Conservation (phyloP, 352 stramenopile genomes). For the Pythium biforme region DNA sequence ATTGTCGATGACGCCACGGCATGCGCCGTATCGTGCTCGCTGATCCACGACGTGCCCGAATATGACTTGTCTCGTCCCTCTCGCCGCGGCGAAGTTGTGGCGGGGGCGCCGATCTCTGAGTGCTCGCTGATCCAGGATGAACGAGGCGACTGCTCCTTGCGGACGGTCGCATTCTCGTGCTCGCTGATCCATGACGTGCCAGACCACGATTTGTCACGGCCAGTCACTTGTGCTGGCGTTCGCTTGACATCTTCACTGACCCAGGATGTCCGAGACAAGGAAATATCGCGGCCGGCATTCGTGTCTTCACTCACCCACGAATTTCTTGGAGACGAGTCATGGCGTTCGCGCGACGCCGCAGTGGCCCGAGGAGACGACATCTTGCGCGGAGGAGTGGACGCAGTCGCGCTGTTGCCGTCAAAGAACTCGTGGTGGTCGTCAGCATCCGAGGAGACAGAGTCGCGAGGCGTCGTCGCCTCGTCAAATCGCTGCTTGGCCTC, state of each 20-base stretch:
- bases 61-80: slow-evolving; percentile 13
- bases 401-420: background rate
- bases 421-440: slow-evolving; percentile 6
- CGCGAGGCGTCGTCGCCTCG: slow-evolving; percentile 1
- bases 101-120: background rate
- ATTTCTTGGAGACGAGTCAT: slow-evolving; percentile 5
- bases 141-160: background rate
- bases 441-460: slow-evolving; percentile 16
- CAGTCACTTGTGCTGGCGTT: background rate
- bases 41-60: slow-evolving; percentile 15
- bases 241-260: background rate
- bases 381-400: background rate
- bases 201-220: slow-evolving; percentile 9
- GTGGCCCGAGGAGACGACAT: background rate
- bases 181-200: slow-evolving; percentile 13
- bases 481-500: background rate
- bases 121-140: slow-evolving; percentile 24
- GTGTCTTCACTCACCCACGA: slow-evolving; percentile 22
- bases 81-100: background rate
- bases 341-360: background rate
- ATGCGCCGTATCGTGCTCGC: slow-evolving; percentile 13
- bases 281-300: background rate
- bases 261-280: slow-evolving; percentile 8
- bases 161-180: slow-evolving; percentile 1
- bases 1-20: background rate